Percentiles rank a stretch among this genome's conserved stretches.
These are phyloP conservation scores for Ustulina deusta DNA, from an alignment of 2,329 filamentous ascomycete species.

Conservation along the genomic window DNA sequence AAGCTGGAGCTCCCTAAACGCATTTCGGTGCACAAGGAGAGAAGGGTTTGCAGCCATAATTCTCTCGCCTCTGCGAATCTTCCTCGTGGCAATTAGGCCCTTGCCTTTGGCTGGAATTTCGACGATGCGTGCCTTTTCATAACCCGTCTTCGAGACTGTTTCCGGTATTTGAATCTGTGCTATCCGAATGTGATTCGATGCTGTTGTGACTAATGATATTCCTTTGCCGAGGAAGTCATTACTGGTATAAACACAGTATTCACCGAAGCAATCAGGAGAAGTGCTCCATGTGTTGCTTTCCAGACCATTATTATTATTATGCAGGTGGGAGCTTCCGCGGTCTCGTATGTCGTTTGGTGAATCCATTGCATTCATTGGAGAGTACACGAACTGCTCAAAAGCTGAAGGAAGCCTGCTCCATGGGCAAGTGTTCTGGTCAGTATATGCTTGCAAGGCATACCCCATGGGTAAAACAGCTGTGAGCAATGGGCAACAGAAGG, in stretches of 20 bases:
- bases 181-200: conserved; percentile 30
- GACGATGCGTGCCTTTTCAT: conserved; percentile 25
- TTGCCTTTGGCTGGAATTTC: conserved; percentile 43
- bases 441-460: conserved; percentile 8
- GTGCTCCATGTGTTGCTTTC: conserved; percentile 22
- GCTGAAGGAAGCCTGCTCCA: conserved; percentile 7
- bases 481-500: not conserved
- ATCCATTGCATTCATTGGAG: not conserved
- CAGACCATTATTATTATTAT: not conserved
- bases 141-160: not conserved
- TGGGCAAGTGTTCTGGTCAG: conserved; percentile 13
- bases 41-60: conserved; percentile 44
- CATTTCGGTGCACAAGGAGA: conserved; percentile 42
- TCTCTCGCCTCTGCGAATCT: conserved; percentile 42
- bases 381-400: conserved; percentile 11
- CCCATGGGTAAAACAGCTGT: not conserved
- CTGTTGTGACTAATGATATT: conserved; percentile 40
- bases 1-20: conserved; percentile 40
- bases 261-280: conserved; percentile 33
- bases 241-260: conserved; percentile 42
- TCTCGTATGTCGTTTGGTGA: not conserved
- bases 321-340: not conserved
- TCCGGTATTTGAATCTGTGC: conserved; percentile 22
- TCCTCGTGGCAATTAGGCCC: conserved; percentile 42
- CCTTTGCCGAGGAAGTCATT: conserved; percentile 34